Evolutionary conservation across 2,329 filamentous ascomycete species (phyloP).

Genomic region (Diaporthe citrichinensis): DNA sequence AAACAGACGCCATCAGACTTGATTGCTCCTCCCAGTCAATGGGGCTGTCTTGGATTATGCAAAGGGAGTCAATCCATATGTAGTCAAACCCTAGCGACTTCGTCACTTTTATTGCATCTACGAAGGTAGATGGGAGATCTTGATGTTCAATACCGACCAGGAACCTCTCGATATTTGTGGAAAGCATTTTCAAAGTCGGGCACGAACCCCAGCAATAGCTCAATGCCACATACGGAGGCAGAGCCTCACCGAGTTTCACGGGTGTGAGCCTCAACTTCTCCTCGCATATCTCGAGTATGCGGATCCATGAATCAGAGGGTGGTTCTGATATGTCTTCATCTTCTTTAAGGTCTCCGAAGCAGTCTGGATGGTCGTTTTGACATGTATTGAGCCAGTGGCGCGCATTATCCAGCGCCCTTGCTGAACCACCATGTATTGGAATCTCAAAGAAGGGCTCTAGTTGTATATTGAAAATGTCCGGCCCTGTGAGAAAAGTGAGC

Average conservation of each 20-base stretch:
- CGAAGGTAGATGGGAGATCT: background rate
- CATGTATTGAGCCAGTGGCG: background rate
- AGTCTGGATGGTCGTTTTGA: background rate
- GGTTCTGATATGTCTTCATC: background rate
- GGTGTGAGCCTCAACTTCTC: background rate
- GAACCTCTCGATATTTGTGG: background rate
- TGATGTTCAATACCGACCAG: background rate
- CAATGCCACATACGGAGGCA: background rate
- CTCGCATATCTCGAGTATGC: background rate
- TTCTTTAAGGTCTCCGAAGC: fast-evolving
- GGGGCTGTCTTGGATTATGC: background rate
- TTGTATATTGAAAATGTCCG: background rate
- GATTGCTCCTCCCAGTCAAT: background rate
- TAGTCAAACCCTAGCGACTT: background rate
- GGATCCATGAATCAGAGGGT: background rate
- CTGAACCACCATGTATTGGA: background rate
- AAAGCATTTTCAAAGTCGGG: background rate
- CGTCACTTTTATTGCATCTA: background rate
- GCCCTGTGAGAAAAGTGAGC: background rate
- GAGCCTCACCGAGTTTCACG: background rate
- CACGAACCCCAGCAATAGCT: conserved; percentile 7
- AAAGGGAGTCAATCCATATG: conserved; percentile 6
- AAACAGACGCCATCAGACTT: background rate
- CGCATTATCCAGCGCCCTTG: background rate
- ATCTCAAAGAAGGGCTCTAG: background rate